Base-by-base conservation (phyloP, 495 filamentous ascomycete species). In the Neurospora sp. region DNA sequence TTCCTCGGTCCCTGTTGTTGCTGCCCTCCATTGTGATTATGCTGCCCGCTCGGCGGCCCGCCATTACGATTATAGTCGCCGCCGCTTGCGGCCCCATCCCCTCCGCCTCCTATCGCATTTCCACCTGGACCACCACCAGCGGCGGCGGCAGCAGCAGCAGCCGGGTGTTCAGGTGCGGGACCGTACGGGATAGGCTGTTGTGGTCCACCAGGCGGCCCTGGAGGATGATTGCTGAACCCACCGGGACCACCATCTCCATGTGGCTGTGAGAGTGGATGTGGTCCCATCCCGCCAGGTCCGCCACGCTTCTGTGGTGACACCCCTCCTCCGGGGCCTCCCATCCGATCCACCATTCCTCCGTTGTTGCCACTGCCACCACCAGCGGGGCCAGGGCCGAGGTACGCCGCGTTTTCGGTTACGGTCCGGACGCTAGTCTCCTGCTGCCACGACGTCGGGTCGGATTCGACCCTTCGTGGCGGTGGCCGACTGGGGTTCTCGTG, bases 381-480 rank as follows among this genome's bases (percentile, higher is more conserved):
- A 10, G 27, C 27, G 27, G 53, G 53, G 27, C 53, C 53, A 18
- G 53, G 53, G 27, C 53, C 53, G 81, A 38, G 85, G 84, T 44
- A 81, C 73, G 8, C 80, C 77, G 22, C 89, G 87, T 10, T 90
- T 91, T 73, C 92, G 90, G 16, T 65, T 35, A 96, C 88, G 75
- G 94, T 92, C 35, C 92, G 88, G 35, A 91, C 94, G 39, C 91
- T 93, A 72, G 86, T 91, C 79, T 96, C 94, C 77, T 92, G 91
- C 73, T 93, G 90, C 90, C 91, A 93, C 5, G 90, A 87, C 20
- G 90, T 78, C 5, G 92, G 91, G 78, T 97, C 93, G 20, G 90
- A 92, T 73, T 97, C 94, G 38, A 96, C 86, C 77, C 81, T 89
- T 80, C 81, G 84, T 77, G 77, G 87, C 38, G 85, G 76, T 72